These are phyloP conservation scores for Rubia yunnanensis DNA, from an alignment of 257 asterid genomes.

Conservation along the genomic window DNA sequence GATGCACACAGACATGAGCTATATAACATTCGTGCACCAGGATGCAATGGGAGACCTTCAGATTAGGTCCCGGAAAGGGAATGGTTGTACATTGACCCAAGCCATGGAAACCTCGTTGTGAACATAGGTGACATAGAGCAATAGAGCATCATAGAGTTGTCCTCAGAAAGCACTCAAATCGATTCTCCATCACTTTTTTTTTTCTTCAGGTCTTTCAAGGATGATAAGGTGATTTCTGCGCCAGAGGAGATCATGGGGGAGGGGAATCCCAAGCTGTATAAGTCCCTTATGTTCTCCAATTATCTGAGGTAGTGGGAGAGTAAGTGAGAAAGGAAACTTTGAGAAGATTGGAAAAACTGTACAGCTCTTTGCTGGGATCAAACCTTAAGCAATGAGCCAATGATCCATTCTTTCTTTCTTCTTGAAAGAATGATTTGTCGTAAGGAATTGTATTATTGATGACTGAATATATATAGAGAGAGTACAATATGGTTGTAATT, in stretches of 20 bases:
- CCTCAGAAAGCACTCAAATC: conserved; percentile 29
- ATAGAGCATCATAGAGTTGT: conserved; percentile 51
- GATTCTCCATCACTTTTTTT: conserved; percentile 57
- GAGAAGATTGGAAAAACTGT: conserved; percentile 69
- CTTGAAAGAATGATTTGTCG: too few relatives aligned
- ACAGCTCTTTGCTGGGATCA: conserved; percentile 51
- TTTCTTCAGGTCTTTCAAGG: conserved; percentile 75
- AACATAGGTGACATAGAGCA: conserved; percentile 84
- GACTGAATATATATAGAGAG: too few relatives aligned
- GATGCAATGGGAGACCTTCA: conserved; percentile 66
- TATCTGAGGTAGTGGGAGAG: conserved; percentile 53
- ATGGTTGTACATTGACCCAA: conserved; percentile 62
- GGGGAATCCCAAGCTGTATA: conserved; percentile 27
- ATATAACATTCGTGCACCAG: conserved; percentile 53
- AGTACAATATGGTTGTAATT: too few relatives aligned
- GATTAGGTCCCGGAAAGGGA: conserved; percentile 58
- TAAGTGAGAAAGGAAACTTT: conserved; percentile 53
- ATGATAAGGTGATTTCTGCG: conserved; percentile 46
- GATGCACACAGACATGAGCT: conserved; percentile 82
- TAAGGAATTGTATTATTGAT: too few relatives aligned
- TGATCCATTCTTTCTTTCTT: not conserved
- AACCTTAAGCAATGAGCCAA: not conserved
- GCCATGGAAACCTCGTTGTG: conserved; percentile 49
- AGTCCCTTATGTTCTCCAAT: conserved; percentile 47
- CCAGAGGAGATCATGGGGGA: conserved; percentile 52